Percentiles rank a stretch among this genome's conserved stretches.
Evolutionary conservation across 169 alveolate genomes (phyloP).

Genomic region (Cryptosporidium ubiquitum): DNA sequence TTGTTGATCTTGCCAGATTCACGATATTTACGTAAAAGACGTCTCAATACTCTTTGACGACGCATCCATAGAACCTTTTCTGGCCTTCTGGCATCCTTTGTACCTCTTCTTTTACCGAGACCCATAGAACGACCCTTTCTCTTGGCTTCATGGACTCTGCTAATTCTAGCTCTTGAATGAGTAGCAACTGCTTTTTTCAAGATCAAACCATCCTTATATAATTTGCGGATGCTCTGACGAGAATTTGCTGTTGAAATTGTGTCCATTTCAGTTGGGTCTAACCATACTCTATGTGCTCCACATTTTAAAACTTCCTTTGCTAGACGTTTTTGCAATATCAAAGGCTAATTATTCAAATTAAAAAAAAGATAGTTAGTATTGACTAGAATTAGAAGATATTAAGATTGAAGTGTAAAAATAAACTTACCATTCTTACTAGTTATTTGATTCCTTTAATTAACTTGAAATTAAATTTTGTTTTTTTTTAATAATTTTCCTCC

Average conservation of each 20-base stretch:
- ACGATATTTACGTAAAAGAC: constrained; percentile 96
- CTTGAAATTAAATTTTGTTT: neutral
- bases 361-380: neutral
- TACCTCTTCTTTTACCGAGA: constrained; percentile 97
- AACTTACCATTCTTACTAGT: constrained; percentile 25
- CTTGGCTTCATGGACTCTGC: constrained; percentile 92
- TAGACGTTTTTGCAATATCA: constrained; percentile 94
- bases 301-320: constrained; percentile 97
- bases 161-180: constrained; percentile 95
- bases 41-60: constrained; percentile 97
- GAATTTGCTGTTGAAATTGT: constrained; percentile 98
- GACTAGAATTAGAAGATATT: neutral
- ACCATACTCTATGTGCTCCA: constrained; percentile 97
- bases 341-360: constrained; percentile 80
- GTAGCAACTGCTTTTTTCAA: constrained; percentile 95
- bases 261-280: constrained; percentile 98
- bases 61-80: constrained; percentile 97
- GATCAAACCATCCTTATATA: constrained; percentile 96
- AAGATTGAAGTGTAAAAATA: neutral
- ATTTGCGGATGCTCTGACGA: constrained; percentile 94
- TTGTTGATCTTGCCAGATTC: constrained; percentile 95
- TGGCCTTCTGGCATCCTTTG: constrained; percentile 97
- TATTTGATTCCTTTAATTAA: neutral
- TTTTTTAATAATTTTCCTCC: neutral
- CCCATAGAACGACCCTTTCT: constrained; percentile 98